Percentiles rank a stretch among this genome's conserved stretches.
These are phyloP conservation scores for Beta vulgaris DNA, from an alignment of 148 eudicot genomes.

Conservation along the genomic window DNA sequence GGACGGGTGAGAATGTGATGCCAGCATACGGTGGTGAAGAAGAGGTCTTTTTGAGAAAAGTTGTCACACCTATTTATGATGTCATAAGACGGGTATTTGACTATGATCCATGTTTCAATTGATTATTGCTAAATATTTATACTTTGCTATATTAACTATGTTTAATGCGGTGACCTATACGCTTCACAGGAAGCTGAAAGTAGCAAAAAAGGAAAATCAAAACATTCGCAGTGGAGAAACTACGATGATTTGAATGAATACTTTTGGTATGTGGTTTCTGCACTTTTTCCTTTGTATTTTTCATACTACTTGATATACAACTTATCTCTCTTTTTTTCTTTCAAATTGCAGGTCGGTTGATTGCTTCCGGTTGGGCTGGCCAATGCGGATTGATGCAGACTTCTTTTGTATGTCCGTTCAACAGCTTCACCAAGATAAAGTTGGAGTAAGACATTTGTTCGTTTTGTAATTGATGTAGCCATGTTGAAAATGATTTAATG, in stretches of 20 bases:
- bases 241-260: constrained; percentile 98
- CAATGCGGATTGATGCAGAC: constrained; percentile 96
- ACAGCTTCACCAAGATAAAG: constrained; percentile 40
- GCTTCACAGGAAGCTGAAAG: constrained; percentile 68
- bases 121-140: not conserved
- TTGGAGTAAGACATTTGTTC: constrained; percentile 42
- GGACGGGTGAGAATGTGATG: constrained; percentile 88
- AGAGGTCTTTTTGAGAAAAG: constrained; percentile 77
- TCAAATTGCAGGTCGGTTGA: constrained; percentile 83
- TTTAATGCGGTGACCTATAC: constrained; percentile 2
- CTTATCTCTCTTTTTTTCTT: not conserved
- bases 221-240: constrained; percentile 98
- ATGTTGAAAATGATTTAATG: not conserved
- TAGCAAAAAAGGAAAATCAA: constrained; percentile 80
- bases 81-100: constrained; percentile 62
- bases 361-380: constrained; percentile 97
- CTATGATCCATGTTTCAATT: constrained; percentile 3
- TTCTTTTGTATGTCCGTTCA: constrained; percentile 55
- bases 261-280: constrained; percentile 61
- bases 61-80: constrained; percentile 82
- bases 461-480: not conserved
- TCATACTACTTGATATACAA: not conserved
- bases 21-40: constrained; percentile 97
- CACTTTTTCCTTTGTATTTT: not conserved
- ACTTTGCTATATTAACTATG: not conserved